Conservation (phyloP, 2,329 filamentous ascomycete genomes). For the Endothia cerciana region DNA sequence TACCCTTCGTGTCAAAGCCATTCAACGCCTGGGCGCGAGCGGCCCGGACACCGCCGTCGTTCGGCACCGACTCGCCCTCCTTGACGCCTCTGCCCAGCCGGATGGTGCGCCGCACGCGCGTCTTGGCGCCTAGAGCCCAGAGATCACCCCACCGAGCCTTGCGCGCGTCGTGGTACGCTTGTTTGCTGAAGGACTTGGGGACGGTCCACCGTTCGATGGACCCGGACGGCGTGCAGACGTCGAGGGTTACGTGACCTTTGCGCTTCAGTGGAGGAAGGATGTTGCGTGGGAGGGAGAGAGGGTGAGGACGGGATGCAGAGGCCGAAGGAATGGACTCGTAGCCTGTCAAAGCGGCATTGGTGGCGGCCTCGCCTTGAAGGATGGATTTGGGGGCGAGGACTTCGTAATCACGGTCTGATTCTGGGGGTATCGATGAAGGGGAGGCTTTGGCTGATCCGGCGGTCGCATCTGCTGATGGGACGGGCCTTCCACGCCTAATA, state of each 20-base stretch:
- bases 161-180: conserved; percentile 88
- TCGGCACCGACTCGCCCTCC: conserved; percentile 33
- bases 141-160: conserved; percentile 92
- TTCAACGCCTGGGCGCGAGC: conserved; percentile 33
- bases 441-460: conserved; percentile 35
- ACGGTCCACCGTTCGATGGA: conserved; percentile 93
- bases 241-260: conserved; percentile 83
- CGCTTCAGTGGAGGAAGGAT: conserved; percentile 85
- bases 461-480: conserved; percentile 36
- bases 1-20: conserved; percentile 8
- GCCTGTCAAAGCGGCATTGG: conserved; percentile 71
- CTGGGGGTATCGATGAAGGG: conserved; percentile 39
- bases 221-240: conserved; percentile 86
- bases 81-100: conserved; percentile 57
- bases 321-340: conserved; percentile 57
- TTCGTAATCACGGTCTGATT: conserved; percentile 38
- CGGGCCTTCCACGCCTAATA: conserved; percentile 72
- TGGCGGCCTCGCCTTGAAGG: conserved; percentile 57
- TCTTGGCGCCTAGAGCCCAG: conserved; percentile 95
- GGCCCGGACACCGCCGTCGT: conserved; percentile 53
- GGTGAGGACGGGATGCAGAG: conserved; percentile 46
- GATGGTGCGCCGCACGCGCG: conserved; percentile 65
- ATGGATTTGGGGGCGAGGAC: conserved; percentile 37
- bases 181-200: conserved; percentile 76
- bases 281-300: conserved; percentile 76